A percentile compares a stretch with the other conserved stretches of the same genome.
phyloP scores from a whole-genome alignment of 2,329 filamentous ascomycete species.

The Furcasterigmium furcatum region DNA sequence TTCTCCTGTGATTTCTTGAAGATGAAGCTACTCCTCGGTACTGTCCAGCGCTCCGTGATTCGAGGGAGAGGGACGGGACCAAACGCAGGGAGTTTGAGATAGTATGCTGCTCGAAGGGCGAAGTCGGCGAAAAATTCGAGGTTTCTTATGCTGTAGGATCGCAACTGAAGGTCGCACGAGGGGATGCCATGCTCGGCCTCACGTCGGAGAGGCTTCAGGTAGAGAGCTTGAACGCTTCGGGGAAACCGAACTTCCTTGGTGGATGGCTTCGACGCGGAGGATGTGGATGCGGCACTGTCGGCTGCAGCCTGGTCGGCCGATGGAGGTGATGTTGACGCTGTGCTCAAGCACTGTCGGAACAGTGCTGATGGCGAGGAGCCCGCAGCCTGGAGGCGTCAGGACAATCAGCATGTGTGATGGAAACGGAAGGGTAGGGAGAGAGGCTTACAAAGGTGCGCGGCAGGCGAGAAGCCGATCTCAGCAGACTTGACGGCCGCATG shows the following conservation, averaged over 20 bases:
- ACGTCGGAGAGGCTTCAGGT: slow-evolving; percentile 79
- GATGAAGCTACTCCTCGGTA: slow-evolving; percentile 84
- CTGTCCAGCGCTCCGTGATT: slow-evolving; percentile 91
- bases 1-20: slow-evolving; percentile 98
- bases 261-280: not conserved
- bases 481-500: not conserved
- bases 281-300: not conserved
- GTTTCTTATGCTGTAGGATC: slow-evolving; percentile 86
- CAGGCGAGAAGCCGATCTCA: not conserved
- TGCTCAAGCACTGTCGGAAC: too few relatives aligned
- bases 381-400: too few relatives aligned
- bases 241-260: slow-evolving; percentile 45
- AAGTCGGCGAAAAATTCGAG: slow-evolving; percentile 96
- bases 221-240: slow-evolving; percentile 78
- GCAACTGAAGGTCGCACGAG: slow-evolving; percentile 85
- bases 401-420: too few relatives aligned
- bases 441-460: not conserved
- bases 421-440: not conserved
- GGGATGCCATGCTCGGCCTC: slow-evolving; percentile 73
- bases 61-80: slow-evolving; percentile 84
- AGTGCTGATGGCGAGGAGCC: too few relatives aligned
- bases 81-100: slow-evolving; percentile 78
- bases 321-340: not conserved
- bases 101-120: slow-evolving; percentile 90
- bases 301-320: not conserved